These are phyloP conservation scores for Xerocomellus dryophilus DNA, from an alignment of 768 basidiomycete species.

Conservation along the genomic window DNA sequence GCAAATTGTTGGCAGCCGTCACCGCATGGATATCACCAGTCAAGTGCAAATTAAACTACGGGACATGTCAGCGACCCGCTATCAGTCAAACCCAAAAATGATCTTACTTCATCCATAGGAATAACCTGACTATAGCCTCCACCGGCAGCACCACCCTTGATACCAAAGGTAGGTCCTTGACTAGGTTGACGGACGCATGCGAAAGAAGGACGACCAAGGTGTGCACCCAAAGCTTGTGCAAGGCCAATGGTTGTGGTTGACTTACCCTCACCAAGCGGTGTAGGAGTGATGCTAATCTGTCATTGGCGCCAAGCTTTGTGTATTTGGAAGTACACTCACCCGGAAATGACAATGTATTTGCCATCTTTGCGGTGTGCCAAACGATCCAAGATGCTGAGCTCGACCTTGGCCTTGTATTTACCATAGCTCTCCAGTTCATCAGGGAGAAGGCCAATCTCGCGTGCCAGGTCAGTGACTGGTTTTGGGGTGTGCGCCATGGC, in stretches of 20 bases:
- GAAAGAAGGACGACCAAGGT: constrained; percentile 87
- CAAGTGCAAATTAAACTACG: constrained; percentile 89
- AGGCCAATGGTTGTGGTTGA: constrained; percentile 97
- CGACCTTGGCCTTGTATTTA: constrained; percentile 96
- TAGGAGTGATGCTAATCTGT: constrained; percentile 78
- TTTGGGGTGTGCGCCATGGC: constrained; percentile 94
- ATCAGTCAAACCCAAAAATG: not conserved
- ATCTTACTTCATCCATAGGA: constrained; percentile 90
- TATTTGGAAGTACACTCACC: constrained; percentile 42
- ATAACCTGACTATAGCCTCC: constrained; percentile 99
- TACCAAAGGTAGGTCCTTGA: constrained; percentile 98
- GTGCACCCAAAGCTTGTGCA: constrained; percentile 93
- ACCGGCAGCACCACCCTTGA: constrained; percentile 98
- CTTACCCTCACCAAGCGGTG: constrained; percentile 96
- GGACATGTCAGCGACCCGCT: constrained; percentile 2
- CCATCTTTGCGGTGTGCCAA: constrained; percentile 83
- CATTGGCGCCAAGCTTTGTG: not conserved
- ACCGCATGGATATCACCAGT: constrained; percentile 98
- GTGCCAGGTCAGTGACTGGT: constrained; percentile 76
- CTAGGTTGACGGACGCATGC: constrained; percentile 98
- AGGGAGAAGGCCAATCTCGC: constrained; percentile 81
- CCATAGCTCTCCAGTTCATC: constrained; percentile 94
- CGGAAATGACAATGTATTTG: constrained; percentile 95
- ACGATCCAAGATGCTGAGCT: constrained; percentile 82
- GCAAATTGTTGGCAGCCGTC: constrained; percentile 93